A percentile compares a stretch with the other conserved stretches of the same genome.
Conservation (phyloP, 805 yeast species). For the Wilhelminamyces savonicus region DNA sequence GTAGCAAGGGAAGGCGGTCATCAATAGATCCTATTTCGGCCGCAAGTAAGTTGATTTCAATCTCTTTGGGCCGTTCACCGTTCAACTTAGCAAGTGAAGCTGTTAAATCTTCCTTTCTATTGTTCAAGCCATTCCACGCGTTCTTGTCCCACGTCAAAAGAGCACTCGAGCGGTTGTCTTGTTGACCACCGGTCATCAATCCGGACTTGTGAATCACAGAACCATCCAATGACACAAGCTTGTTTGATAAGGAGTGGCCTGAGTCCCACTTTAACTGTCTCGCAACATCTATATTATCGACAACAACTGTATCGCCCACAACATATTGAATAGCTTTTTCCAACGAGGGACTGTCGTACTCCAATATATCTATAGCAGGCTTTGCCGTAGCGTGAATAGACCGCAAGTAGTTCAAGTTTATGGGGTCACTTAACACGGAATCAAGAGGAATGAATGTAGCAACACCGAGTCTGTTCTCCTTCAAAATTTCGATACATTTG, state of each 20-base stretch:
- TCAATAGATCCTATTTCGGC: constrained; percentile 45
- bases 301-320: constrained; percentile 73
- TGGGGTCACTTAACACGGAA: constrained; percentile 49
- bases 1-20: constrained; percentile 36
- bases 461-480: constrained; percentile 78
- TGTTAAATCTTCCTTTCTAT: constrained; percentile 43
- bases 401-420: constrained; percentile 50
- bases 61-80: constrained; percentile 47
- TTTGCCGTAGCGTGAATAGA: constrained; percentile 47
- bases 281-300: constrained; percentile 67
- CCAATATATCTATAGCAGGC: constrained; percentile 70
- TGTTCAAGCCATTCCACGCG: constrained; percentile 49
- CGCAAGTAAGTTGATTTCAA: constrained; percentile 49
- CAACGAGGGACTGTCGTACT: constrained; percentile 53
- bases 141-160: constrained; percentile 64
- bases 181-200: constrained; percentile 85
- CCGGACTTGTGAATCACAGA: constrained; percentile 80
- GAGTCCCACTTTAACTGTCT: constrained; percentile 64
- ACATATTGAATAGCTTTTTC: constrained; percentile 78
- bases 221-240: constrained; percentile 78
- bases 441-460: constrained; percentile 89
- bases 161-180: constrained; percentile 36
- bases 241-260: constrained; percentile 38
- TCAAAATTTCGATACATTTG: constrained; percentile 71
- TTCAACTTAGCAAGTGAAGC: constrained; percentile 45